A percentile compares a stretch with the other conserved stretches of the same genome.
These are phyloP conservation scores for Colletotrichum cereale DNA, from an alignment of 2,329 filamentous ascomycete species.

Conservation along the genomic window DNA sequence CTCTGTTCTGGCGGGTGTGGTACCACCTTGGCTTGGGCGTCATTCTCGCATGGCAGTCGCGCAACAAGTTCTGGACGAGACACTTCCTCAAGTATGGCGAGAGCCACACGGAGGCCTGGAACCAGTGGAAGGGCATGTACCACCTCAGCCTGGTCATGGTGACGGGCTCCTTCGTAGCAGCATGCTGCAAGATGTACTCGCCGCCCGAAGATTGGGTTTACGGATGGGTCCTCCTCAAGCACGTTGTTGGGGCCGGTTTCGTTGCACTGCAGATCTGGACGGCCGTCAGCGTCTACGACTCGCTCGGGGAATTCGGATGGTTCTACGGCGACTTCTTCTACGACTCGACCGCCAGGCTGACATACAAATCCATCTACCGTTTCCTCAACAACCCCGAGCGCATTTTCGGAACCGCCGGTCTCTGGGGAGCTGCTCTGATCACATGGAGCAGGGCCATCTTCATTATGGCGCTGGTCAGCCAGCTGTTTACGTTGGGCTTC, in stretches of 20 bases:
- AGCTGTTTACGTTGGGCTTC: conserved; percentile 87
- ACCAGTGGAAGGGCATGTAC: conserved; percentile 97
- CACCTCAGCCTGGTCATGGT: conserved; percentile 93
- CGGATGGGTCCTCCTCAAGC: conserved; percentile 86
- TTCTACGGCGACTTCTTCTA: conserved; percentile 99
- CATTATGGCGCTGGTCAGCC: conserved; percentile 85
- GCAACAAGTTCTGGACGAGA: conserved; percentile 92
- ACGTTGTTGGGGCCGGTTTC: conserved; percentile 84
- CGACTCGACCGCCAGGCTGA: conserved; percentile 87
- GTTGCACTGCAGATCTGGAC: conserved; percentile 94
- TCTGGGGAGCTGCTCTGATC: conserved; percentile 95
- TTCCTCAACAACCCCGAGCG: conserved; percentile 98
- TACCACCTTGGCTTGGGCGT: conserved; percentile 89
- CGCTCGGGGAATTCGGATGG: conserved; percentile 97
- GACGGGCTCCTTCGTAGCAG: conserved; percentile 88
- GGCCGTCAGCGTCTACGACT: conserved; percentile 91
- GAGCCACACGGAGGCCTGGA: conserved; percentile 90
- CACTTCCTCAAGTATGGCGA: conserved; percentile 99
- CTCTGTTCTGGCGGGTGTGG: conserved; percentile 88
- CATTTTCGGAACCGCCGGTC: conserved; percentile 90
- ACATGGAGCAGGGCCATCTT: conserved; percentile 91
- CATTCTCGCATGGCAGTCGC: conserved; percentile 87
- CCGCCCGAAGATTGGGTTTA: conserved; percentile 89
- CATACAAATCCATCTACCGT: conserved; percentile 96
- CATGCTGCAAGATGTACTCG: conserved; percentile 96